Conservation (phyloP, 768 basidiomycete genomes). For the Kwoniella sp. region DNA sequence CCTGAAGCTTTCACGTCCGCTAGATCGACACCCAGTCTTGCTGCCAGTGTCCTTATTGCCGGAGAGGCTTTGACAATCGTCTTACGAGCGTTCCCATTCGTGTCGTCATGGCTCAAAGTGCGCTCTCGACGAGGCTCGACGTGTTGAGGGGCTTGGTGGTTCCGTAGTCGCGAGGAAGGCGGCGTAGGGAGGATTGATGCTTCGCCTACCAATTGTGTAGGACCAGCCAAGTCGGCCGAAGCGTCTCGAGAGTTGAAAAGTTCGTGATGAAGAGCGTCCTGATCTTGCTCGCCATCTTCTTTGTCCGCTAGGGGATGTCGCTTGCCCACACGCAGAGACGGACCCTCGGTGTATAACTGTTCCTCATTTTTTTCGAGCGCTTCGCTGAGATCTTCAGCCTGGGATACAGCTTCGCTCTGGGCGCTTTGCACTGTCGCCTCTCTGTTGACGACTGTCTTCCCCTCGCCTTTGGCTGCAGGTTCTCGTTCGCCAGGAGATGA, state of each 20-base stretch:
- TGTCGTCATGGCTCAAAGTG: neutral
- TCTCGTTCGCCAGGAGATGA: neutral
- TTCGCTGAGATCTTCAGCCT: constrained; percentile 14
- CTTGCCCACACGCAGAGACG: neutral
- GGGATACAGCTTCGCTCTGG: constrained; percentile 1
- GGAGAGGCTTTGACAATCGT: constrained; percentile 39
- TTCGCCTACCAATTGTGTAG: constrained; percentile 38
- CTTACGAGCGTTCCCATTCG: neutral
- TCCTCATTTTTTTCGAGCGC: constrained; percentile 21
- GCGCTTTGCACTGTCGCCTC: neutral
- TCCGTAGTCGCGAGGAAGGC: neutral
- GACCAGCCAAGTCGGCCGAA: neutral
- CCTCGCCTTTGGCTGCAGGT: neutral
- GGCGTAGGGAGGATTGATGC: constrained; percentile 39
- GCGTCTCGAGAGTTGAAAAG: neutral
- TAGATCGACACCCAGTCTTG: constrained; percentile 35
- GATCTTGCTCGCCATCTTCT: neutral
- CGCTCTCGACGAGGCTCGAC: neutral
- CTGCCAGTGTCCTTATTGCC: constrained; percentile 45
- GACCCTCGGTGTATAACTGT: neutral
- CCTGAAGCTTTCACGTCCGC: constrained; percentile 30
- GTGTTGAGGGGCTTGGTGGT: neutral
- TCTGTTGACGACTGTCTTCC: neutral
- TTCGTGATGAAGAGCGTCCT: neutral
- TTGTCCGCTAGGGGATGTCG: neutral